phyloP scores from a whole-genome alignment of 805 yeast species.

The Osmozyma mogii region DNA sequence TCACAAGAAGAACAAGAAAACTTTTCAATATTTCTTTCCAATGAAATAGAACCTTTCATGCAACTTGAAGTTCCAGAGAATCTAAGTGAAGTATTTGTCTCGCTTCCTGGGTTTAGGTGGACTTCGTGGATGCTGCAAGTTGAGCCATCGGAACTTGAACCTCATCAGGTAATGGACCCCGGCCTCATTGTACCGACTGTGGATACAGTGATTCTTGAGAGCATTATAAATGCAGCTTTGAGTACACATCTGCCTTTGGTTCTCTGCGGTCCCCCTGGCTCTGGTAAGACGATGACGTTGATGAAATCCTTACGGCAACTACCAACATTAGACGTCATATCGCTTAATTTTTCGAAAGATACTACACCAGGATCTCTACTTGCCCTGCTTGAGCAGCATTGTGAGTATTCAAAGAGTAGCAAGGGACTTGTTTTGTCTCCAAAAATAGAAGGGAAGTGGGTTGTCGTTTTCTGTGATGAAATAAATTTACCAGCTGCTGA shows the following conservation, averaged over 20 bases:
- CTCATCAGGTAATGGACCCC: slow-evolving; percentile 52
- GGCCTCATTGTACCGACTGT: slow-evolving; percentile 67
- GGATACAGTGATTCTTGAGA: slow-evolving; percentile 67
- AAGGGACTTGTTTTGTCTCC: slow-evolving; percentile 55
- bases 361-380: slow-evolving; percentile 57
- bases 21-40: slow-evolving; percentile 26
- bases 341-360: slow-evolving; percentile 78
- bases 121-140: slow-evolving; percentile 31
- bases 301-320: slow-evolving; percentile 57
- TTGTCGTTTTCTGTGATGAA: slow-evolving; percentile 87
- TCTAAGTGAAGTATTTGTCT: slow-evolving; percentile 36
- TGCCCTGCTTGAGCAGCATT: slow-evolving; percentile 62
- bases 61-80: slow-evolving; percentile 6
- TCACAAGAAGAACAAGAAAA: slow-evolving; percentile 26
- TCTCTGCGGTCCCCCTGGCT: slow-evolving; percentile 94
- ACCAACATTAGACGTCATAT: slow-evolving; percentile 49
- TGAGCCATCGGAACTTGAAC: slow-evolving; percentile 40
- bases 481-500: slow-evolving; percentile 75
- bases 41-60: slow-evolving; percentile 11
- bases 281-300: slow-evolving; percentile 92
- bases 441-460: slow-evolving; percentile 51
- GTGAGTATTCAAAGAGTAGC: slow-evolving; percentile 47
- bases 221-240: slow-evolving; percentile 48
- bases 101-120: slow-evolving; percentile 43
- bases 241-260: slow-evolving; percentile 52